Evolutionary conservation across 192 early-diverging fungal species (phyloP), one percentile per base, ranked within the genome.

Genomic region (Bifiguratus adelaidae): DNA sequence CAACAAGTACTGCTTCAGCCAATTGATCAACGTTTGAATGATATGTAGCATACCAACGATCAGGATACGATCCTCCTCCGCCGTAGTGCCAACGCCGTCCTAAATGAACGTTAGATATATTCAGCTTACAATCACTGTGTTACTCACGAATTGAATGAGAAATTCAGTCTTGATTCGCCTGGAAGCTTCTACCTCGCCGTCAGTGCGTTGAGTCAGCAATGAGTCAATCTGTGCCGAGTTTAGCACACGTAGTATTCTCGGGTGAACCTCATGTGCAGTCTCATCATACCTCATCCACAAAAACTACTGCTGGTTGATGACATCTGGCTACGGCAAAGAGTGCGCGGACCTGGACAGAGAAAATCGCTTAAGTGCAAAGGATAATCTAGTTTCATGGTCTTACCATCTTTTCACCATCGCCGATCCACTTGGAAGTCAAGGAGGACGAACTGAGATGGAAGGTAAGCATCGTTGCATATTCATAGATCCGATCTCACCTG

Each of bases 151-250:
- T 53, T 86, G 81, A 25, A 91, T 80, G 52, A 95, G 58, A 67
- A 93, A 94, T 65, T 94, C 92, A 1, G 92, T 96, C 63, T 96
- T 96, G 35, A 96, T 87, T 29, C 91, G 63, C 15, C 92, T 59
- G 3, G 81, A 87, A 7, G 88, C 85, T 49, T 96, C 92, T 28
- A 78, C 58, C 58, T 96, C 92, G 26, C 88, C 89, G 40, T 93
- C 91, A 0, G 82, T 88, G 12, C 92, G 77, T 47, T 88, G 81
- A 1, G 90, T 86, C 53, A 96, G 48, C 4, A 96, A 67, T 7
- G 88, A 92, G 59, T 96, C 92, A 48, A 96, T 92, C 64, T 59
- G 32, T n/a, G n/a, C n/a, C n/a, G 13, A 51, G 22, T 52, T 43
- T 22, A 43, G 19, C n/a, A 48, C 3, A 2, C 15, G 32, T 34